Evolutionary conservation across 306 rosid genomes (phyloP).

Genomic region (Sophora flavescens): DNA sequence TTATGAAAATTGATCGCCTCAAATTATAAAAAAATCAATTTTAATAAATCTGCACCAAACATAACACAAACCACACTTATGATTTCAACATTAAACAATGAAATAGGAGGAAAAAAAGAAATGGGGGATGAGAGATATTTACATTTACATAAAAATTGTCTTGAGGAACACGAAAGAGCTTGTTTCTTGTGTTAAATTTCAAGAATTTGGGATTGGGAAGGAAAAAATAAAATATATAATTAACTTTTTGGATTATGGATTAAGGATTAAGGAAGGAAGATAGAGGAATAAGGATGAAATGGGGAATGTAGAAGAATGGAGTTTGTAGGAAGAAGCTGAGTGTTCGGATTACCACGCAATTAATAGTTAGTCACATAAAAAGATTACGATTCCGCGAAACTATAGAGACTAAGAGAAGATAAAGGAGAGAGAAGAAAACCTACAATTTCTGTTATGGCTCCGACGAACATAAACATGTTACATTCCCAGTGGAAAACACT

Average conservation of each 20-base stretch:
- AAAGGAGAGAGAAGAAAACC: background rate
- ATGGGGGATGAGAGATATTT: background rate
- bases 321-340: slow-evolving; percentile 42
- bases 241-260: slow-evolving; percentile 1
- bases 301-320: background rate
- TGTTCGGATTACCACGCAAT: slow-evolving; percentile 65
- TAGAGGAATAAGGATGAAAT: background rate
- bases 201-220: slow-evolving; percentile 33
- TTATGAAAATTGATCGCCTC: slow-evolving; percentile 25
- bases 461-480: no score
- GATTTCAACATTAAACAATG: slow-evolving; percentile 1
- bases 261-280: background rate
- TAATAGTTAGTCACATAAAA: slow-evolving; percentile 36
- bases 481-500: no score
- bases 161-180: background rate
- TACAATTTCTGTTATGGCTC: no score
- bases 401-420: slow-evolving; percentile 33
- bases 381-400: slow-evolving; percentile 47
- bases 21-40: slow-evolving; percentile 18
- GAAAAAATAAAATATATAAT: background rate
- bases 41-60: slow-evolving; percentile 24
- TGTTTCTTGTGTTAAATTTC: background rate
- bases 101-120: background rate
- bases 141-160: slow-evolving; percentile 4
- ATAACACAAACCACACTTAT: slow-evolving; percentile 14